These are phyloP conservation scores for Nicotiana paniculata DNA, from an alignment of 257 asterid species.

Conservation along the genomic window DNA sequence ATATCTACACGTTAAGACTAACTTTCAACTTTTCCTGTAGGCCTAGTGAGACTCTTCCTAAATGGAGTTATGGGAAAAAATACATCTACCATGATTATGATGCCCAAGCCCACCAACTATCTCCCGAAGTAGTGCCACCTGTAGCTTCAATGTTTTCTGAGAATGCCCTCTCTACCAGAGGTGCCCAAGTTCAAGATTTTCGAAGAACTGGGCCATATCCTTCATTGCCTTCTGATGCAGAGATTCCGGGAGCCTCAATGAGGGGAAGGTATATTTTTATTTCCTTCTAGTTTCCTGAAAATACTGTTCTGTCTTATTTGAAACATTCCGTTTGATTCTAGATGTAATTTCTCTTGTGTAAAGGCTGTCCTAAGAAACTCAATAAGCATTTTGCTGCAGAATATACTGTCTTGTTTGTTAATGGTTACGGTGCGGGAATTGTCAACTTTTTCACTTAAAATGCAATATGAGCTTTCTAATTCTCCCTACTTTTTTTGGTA, in stretches of 20 bases:
- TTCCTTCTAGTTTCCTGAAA: background rate
- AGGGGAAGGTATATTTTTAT: conserved; percentile 28
- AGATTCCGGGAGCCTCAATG: conserved; percentile 22
- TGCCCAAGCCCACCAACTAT: conserved; percentile 34
- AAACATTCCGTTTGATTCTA: conserved; percentile 3
- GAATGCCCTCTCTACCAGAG: conserved; percentile 17
- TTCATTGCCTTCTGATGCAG: conserved; percentile 33
- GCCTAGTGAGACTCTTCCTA: conserved; percentile 32
- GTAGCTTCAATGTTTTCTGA: conserved; percentile 22
- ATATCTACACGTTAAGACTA: background rate
- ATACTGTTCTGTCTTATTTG: background rate
- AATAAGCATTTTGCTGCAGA: background rate
- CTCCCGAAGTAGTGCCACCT: conserved; percentile 28
- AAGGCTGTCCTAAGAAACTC: background rate
- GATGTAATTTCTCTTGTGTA: background rate
- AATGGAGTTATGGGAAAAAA: conserved; percentile 29
- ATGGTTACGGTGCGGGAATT: background rate
- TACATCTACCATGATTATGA: conserved; percentile 24
- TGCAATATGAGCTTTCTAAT: conserved; percentile 5
- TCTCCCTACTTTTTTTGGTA: conserved; percentile 20
- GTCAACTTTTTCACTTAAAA: background rate
- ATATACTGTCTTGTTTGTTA: background rate
- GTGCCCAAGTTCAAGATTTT: conserved; percentile 26
- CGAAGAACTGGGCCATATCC: conserved; percentile 33
- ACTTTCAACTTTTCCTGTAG: conserved; percentile 13